Base-by-base conservation (phyloP, 208 protist species). In the Wallacemonas sp. region DNA sequence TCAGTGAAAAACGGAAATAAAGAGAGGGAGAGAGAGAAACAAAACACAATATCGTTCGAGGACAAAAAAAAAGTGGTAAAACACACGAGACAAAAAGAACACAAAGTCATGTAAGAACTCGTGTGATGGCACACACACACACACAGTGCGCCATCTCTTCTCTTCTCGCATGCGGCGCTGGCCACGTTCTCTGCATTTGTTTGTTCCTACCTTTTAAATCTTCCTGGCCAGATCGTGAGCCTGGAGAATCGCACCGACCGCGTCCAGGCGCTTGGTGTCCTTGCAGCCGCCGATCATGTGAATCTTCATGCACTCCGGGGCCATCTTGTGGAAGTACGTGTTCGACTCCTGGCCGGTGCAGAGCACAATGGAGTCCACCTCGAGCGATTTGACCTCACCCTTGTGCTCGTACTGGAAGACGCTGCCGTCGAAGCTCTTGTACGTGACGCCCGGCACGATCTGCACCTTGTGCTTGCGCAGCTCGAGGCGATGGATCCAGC, bases 401-500 rank as follows among this genome's bases (percentile, higher is more conserved):
- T 67, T 62, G 26, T 79, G 63, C 29, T 65, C 42, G 65, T 85
- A 92, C 22, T 81, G 67, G 26, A 97, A 73, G 3, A 55, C 79
- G 44, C 52, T 76, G 54, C 90, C 91, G 67, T 97, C 91, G 46
- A 97, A 88, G 54, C 76, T 83, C 64, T 92, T 82, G 79, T 96
- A 96, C 22, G 52, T 71, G 0, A 79, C 88, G 18, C 89, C 91
- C 39, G 66, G 65, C 41, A 97, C 61, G 46, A 92, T 70, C 59
- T 83, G 78, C 38, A 96, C 91, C 42, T 79, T 69, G 68, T 82
- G 77, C 39, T 84, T 71, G 67, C 87, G 87, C 50, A 97, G 85
- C 63, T 84, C 85, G 14, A 89, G 70, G n/a, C 90, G 82, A 67
- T 95, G 90, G 62, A 97, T 95, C 94, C 91, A 97, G 25, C 94